Conservation (phyloP, 345 rosid species). For the Linum tenue region DNA sequence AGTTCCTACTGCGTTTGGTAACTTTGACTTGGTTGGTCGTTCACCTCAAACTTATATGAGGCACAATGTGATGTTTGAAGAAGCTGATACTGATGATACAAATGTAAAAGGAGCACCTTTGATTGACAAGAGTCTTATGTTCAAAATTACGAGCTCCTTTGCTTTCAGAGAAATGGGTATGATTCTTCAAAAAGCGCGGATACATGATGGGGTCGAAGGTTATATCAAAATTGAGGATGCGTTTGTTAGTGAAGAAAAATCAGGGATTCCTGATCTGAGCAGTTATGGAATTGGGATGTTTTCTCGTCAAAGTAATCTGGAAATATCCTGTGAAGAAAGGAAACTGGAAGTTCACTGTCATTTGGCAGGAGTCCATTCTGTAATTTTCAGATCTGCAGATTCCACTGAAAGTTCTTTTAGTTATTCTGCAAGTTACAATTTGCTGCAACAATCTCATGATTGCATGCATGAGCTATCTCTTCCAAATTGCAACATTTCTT, state of each 20-base stretch:
- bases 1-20: constrained; percentile 30
- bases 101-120: constrained; percentile 24
- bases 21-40: constrained; percentile 26
- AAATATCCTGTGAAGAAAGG: constrained; percentile 45
- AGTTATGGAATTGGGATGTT: constrained; percentile 57
- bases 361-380: constrained; percentile 37
- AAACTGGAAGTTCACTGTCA: constrained; percentile 34
- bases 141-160: constrained; percentile 40
- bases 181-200: constrained; percentile 46
- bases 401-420: constrained; percentile 35
- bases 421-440: constrained; percentile 27
- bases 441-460: constrained; percentile 35
- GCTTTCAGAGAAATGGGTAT: constrained; percentile 46
- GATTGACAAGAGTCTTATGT: constrained; percentile 22
- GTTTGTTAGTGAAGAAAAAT: constrained; percentile 19
- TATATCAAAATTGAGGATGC: constrained; percentile 26
- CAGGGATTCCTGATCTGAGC: constrained; percentile 17
- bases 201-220: constrained; percentile 22
- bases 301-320: constrained; percentile 32
- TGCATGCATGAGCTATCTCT: constrained; percentile 54
- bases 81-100: constrained; percentile 26
- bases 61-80: constrained; percentile 30
- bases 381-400: constrained; percentile 40
- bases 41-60: constrained; percentile 28
- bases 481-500: constrained; percentile 42